phyloP scores from a whole-genome alignment of 208 protist genomes.

The Acanthamoeba castellanii region DNA sequence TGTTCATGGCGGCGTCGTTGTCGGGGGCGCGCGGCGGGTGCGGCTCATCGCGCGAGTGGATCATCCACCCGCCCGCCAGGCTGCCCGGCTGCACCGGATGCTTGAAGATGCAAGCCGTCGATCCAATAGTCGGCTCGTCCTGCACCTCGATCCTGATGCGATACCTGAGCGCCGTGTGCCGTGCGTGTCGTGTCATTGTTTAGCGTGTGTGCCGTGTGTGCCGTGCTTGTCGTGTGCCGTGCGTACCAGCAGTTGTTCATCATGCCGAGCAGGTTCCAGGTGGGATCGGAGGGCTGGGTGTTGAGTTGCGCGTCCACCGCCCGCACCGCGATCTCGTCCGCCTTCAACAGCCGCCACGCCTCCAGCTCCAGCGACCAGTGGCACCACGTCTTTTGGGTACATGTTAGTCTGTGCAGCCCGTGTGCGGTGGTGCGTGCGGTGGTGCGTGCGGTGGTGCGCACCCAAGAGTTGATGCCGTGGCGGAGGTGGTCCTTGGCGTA shows the following conservation, averaged over 20 bases:
- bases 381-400: not conserved
- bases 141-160: not conserved
- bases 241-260: slow-evolving; percentile 73
- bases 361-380: slow-evolving; percentile 62
- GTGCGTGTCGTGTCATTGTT: not conserved
- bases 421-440: not conserved
- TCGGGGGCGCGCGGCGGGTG: not conserved
- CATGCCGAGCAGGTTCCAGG: slow-evolving; percentile 73
- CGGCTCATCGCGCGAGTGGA: not conserved
- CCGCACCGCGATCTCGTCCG: slow-evolving; percentile 44
- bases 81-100: slow-evolving; percentile 17
- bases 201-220: not conserved
- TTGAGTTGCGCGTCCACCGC: slow-evolving; percentile 42
- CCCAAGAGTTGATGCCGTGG: slow-evolving; percentile 46
- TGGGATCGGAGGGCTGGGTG: slow-evolving; percentile 57
- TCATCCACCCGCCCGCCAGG: not conserved
- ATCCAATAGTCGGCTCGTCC: not conserved
- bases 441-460: not conserved
- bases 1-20: not conserved
- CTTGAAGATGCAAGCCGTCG: not conserved
- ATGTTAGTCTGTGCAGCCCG: too few species aligned
- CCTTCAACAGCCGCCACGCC: slow-evolving; percentile 5
- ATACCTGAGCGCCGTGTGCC: not conserved
- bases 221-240: not conserved
- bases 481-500: not conserved